Conservation (phyloP, 164 flowering plant species). For the Sedum album region DNA sequence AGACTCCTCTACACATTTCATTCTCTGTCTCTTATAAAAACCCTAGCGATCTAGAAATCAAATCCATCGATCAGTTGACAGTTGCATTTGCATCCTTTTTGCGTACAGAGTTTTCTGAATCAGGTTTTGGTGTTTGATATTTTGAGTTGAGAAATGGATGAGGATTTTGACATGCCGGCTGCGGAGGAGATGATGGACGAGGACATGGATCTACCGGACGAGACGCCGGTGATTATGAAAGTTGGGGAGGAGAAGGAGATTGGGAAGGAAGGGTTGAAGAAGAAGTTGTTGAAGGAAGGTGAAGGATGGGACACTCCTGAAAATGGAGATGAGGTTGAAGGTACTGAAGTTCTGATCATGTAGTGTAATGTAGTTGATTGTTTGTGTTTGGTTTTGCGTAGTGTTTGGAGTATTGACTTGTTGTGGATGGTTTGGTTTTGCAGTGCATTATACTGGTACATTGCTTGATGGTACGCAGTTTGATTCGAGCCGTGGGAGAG, state of each 20-base stretch:
- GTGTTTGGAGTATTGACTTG: too few relatives aligned
- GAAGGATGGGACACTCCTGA: slow-evolving; percentile 63
- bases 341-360: slow-evolving; percentile 15
- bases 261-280: slow-evolving; percentile 57
- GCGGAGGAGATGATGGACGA: slow-evolving; percentile 16
- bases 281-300: slow-evolving; percentile 65
- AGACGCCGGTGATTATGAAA: slow-evolving; percentile 17
- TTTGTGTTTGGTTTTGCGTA: too few relatives aligned
- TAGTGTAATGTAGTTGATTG: too few relatives aligned
- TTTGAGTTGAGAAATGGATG: too few relatives aligned
- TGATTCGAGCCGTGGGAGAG: slow-evolving; percentile 86
- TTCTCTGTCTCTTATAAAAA: too few relatives aligned
- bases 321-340: slow-evolving; percentile 68
- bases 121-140: too few relatives aligned
- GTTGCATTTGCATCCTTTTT: too few relatives aligned
- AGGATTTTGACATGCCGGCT: slow-evolving; percentile 13
- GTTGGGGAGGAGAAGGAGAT: slow-evolving; percentile 79
- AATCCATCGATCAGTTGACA: too few relatives aligned
- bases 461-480: slow-evolving; percentile 89
- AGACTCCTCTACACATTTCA: too few relatives aligned
- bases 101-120: too few relatives aligned
- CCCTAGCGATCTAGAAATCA: too few relatives aligned
- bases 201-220: slow-evolving; percentile 19
- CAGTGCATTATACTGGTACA: slow-evolving; percentile 96
- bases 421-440: neutral